These are phyloP conservation scores for Auxenochlorella pyrenoidosa DNA, from an alignment of 139 green algal genomes.

Conservation along the genomic window DNA sequence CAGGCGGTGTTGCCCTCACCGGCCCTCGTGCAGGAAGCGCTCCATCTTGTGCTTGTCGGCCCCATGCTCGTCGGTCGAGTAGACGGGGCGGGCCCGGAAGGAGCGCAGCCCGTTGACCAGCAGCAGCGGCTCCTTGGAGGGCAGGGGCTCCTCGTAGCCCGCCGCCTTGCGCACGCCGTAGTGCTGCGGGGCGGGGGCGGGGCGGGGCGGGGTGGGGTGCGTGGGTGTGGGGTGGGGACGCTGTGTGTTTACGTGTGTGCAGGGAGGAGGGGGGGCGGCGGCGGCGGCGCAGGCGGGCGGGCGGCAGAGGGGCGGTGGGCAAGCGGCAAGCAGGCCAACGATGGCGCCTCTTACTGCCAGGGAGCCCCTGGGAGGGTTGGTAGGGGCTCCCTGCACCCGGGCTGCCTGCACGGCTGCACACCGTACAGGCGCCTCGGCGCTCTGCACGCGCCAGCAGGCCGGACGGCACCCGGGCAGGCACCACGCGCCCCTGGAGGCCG, in stretches of 20 bases:
- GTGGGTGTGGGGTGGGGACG: no score
- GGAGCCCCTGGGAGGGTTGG: no score
- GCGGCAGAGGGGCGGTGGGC: not conserved
- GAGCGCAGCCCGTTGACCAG: conserved; percentile 76
- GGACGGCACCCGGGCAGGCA: no score
- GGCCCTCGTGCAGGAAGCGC: conserved; percentile 81
- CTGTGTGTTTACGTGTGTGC: no score
- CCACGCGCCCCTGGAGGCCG: no score
- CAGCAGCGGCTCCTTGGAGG: conserved; percentile 89
- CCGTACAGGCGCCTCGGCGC: no score
- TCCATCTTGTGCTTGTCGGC: conserved; percentile 96
- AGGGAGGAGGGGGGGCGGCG: not conserved
- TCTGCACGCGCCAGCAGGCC: no score
- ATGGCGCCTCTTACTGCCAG: no score
- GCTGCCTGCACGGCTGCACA: not conserved
- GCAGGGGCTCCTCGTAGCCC: conserved; percentile 64
- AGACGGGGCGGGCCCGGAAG: conserved; percentile 69
- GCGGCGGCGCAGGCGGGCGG: no score
- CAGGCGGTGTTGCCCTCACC: conserved; percentile 19
- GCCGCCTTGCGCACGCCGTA: conserved; percentile 71
- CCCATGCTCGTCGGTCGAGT: conserved; percentile 77
- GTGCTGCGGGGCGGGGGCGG: not conserved
- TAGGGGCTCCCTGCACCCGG: no score
- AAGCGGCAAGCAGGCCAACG: no score
- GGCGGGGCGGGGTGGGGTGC: not conserved